These are phyloP conservation scores for Lactifluus pinguis DNA, from an alignment of 768 basidiomycete genomes.

Conservation along the genomic window DNA sequence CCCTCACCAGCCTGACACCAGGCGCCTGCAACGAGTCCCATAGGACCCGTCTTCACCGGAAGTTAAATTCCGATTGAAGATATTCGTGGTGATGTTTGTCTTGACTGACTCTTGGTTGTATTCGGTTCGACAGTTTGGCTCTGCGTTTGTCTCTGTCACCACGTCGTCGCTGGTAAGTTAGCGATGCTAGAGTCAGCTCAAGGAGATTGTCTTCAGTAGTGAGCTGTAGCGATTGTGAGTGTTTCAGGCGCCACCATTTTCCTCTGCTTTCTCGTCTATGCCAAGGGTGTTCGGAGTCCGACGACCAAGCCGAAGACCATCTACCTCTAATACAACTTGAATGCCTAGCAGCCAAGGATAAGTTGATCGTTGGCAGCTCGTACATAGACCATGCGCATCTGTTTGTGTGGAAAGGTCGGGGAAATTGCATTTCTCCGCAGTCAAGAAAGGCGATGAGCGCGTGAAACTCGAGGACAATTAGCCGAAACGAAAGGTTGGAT, in stretches of 20 bases:
- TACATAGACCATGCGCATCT: neutral
- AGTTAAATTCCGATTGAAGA: neutral
- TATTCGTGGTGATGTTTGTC: neutral
- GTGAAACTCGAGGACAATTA: too few relatives aligned
- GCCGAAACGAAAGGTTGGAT: too few relatives aligned
- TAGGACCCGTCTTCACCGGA: neutral
- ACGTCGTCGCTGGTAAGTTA: neutral
- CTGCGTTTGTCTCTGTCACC: neutral
- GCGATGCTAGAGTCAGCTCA: neutral
- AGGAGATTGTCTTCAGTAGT: too few relatives aligned
- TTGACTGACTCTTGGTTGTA: neutral
- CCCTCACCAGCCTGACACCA: too few relatives aligned
- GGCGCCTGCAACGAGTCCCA: neutral
- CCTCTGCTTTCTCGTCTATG: neutral
- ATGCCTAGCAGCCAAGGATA: neutral
- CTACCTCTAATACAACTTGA: neutral
- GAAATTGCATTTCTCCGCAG: too few relatives aligned
- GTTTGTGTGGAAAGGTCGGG: too few relatives aligned
- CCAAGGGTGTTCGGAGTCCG: too few relatives aligned
- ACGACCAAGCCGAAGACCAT: too few relatives aligned
- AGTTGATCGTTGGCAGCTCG: neutral
- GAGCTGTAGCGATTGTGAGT: neutral
- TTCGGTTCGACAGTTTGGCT: neutral
- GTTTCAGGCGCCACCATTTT: neutral
- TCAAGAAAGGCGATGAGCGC: too few relatives aligned